A percentile compares a stretch with the other conserved stretches of the same genome.
These are phyloP conservation scores for Luvunga scandens DNA, from an alignment of 345 rosid genomes.

Conservation along the genomic window DNA sequence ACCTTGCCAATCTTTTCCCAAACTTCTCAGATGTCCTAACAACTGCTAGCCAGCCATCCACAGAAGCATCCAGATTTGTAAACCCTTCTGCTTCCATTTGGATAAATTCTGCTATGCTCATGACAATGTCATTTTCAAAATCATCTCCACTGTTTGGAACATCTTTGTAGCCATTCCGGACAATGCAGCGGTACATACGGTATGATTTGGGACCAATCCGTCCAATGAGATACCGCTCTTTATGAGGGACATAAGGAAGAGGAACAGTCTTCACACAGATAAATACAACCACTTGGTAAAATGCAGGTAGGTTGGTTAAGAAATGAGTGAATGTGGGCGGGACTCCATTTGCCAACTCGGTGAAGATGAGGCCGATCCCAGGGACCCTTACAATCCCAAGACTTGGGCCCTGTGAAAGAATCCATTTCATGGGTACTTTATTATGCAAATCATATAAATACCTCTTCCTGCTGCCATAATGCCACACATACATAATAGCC, in stretches of 20 bases:
- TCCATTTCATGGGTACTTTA: conserved; percentile 77
- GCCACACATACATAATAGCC: conserved; percentile 71
- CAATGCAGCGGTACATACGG: conserved; percentile 83
- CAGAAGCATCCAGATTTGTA: conserved; percentile 44
- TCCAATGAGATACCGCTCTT: conserved; percentile 85
- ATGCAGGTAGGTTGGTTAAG: conserved; percentile 79
- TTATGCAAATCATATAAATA: conserved; percentile 75
- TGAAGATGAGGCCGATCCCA: conserved; percentile 87
- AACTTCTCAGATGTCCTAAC: conserved; percentile 76
- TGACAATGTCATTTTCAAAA: conserved; percentile 77
- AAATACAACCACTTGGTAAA: conserved; percentile 86
- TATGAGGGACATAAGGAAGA: conserved; percentile 71
- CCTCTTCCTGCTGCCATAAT: conserved; percentile 76
- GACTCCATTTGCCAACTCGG: conserved; percentile 74
- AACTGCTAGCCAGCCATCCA: conserved; percentile 75
- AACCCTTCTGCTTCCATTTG: conserved; percentile 83
- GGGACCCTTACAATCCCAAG: conserved; percentile 88
- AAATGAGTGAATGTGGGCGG: conserved; percentile 84
- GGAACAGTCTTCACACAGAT: conserved; percentile 84
- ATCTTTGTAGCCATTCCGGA: conserved; percentile 87
- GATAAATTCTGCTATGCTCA: conserved; percentile 91
- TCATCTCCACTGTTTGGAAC: conserved; percentile 63
- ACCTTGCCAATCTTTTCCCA: conserved; percentile 58
- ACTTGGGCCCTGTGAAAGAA: conserved; percentile 75
- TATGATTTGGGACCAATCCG: conserved; percentile 91